Conservation (phyloP, 1,139 yeast species). For the Sugiyamaella xylanicola region DNA sequence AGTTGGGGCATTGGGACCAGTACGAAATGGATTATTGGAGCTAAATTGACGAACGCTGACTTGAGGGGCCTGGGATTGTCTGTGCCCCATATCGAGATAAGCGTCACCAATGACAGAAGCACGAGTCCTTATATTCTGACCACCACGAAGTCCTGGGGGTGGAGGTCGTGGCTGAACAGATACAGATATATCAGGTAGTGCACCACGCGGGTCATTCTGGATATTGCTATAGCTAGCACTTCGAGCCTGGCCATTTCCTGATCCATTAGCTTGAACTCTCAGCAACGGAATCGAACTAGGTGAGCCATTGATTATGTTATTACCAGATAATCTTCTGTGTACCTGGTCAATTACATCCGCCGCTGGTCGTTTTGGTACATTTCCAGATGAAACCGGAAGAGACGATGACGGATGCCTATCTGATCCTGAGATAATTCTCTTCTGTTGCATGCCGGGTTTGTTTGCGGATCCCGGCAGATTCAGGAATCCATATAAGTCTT, state of each 20-base stretch:
- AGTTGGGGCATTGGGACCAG: not conserved
- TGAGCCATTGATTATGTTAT: conserved; percentile 9
- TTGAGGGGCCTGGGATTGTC: not conserved
- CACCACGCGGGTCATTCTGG: conserved; percentile 9
- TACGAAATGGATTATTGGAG: conserved; percentile 13
- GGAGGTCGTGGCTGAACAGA: no score
- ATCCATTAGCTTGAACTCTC: conserved; percentile 12
- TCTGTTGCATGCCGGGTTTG: not conserved
- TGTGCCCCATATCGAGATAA: not conserved
- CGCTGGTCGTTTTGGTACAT: conserved; percentile 27
- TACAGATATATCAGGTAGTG: no score
- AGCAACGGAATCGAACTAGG: conserved; percentile 28
- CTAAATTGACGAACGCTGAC: conserved; percentile 2
- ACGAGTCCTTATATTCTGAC: conserved; percentile 16
- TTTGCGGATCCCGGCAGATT: conserved; percentile 7
- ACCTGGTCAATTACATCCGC: conserved; percentile 33
- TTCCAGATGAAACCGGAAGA: conserved; percentile 25
- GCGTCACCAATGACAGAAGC: conserved; percentile 10
- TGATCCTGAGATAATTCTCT: conserved; percentile 13
- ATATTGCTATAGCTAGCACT: not conserved
- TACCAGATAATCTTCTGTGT: conserved; percentile 29
- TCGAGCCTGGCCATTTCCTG: not conserved
- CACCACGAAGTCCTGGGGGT: conserved; percentile 7
- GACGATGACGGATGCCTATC: conserved; percentile 27
- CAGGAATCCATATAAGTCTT: conserved; percentile 19